Evolutionary conservation across 768 basidiomycete genomes (phyloP), one percentile per base, ranked within the genome.

Genomic region (Glaciozyma antarctica): DNA sequence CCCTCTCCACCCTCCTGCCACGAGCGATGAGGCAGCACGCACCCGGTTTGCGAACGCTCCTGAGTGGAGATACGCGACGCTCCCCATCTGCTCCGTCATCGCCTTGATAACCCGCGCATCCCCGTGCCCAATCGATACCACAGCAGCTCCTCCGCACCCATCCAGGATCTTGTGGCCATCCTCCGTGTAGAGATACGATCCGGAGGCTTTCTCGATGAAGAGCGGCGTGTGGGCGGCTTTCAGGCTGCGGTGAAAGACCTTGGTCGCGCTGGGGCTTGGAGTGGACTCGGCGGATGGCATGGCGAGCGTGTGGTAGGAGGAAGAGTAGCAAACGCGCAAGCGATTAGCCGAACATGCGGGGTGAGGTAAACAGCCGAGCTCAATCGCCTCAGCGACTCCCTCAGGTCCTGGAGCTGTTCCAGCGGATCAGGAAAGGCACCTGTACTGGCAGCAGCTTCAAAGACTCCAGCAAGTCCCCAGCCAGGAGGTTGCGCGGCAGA

Each of bases 91-190:
- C 16, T 60, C 54, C 30, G 60, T 47, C 61, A 73, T 59, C 4
- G 61, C 64, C 7, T 68, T 12, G 9, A 71, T 34, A 52, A 73
- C 47, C 24, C 69, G 64, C 53, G 53, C 45, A 30, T 74, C 68
- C 16, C 64, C 70, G 26, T 71, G 69, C 1, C 73, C 73, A 7
- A 74, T 32, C 28, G 54, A 60, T 1, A 64, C 60, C 17, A 72
- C 71, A 0, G 73, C 73, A 45, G 72, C 71, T 24, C 73, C 71
- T 17, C 73, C 73, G 13, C 65, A 68, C 26, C 59, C 71, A 45
- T 74, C 73, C 24, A 74, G 59, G 61, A 74, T 58, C 32, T 32
- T 34, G 17, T 30, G 45, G 9, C 72, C 73, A 49, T 56, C 55
- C 2, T 54, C 28, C 2, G 71, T 65, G 54, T 49, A 67, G 56